Evolutionary conservation across 2,329 filamentous ascomycete species (phyloP).

Genomic region (Sphaerulina populicola): DNA sequence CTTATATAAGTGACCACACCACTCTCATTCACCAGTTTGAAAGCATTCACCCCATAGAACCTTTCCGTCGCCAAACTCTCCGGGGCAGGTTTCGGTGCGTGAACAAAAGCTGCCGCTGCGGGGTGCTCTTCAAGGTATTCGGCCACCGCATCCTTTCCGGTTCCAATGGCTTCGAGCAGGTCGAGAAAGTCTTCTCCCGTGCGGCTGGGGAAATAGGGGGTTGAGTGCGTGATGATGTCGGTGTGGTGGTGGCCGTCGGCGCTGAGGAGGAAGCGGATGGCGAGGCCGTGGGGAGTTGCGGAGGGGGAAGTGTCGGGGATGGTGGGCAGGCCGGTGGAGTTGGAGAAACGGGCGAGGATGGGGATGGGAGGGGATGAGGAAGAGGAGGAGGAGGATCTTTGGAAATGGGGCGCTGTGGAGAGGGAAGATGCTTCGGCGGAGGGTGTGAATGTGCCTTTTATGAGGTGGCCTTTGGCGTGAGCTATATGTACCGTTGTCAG

Average conservation of each 20-base stretch:
- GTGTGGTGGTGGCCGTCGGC: conserved; percentile 42
- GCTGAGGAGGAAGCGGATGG: conserved; percentile 42
- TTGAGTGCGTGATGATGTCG: conserved; percentile 49
- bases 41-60: conserved; percentile 46
- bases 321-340: conserved; percentile 23
- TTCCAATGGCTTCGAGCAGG: conserved; percentile 40
- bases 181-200: conserved; percentile 48
- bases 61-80: conserved; percentile 43
- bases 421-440: conserved; percentile 39
- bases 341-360: conserved; percentile 26
- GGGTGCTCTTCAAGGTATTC: conserved; percentile 43
- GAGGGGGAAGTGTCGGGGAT: conserved; percentile 25
- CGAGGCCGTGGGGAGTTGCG: conserved; percentile 37
- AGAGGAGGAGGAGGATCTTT: no score
- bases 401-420: conserved; percentile 24
- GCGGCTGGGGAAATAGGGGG: conserved; percentile 45
- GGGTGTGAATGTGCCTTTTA: conserved; percentile 48
- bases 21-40: conserved; percentile 37
- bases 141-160: no score
- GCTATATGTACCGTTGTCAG: conserved; percentile 31
- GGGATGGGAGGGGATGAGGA: no score
- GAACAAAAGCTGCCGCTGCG: conserved; percentile 42
- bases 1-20: conserved; percentile 42
- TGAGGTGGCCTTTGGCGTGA: conserved; percentile 48
- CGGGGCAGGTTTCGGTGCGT: conserved; percentile 45